Conservation (phyloP, 495 filamentous ascomycete species). For the Extremus antarcticus region DNA sequence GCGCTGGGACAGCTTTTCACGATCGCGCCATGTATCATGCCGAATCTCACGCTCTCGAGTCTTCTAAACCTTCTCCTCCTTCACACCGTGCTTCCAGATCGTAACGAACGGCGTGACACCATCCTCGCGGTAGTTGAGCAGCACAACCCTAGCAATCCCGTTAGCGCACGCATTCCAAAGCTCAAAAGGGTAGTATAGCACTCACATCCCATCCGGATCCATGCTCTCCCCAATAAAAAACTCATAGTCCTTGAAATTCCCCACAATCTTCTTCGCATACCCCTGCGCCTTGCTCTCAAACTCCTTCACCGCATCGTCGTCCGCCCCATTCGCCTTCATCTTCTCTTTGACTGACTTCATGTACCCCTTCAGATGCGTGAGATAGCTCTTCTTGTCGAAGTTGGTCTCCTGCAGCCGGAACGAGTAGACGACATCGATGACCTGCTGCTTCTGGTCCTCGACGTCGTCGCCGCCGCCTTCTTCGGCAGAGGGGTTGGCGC, state of each 20-base stretch:
- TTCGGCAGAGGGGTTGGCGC: slow-evolving; percentile 95
- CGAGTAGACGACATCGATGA: slow-evolving; percentile 89
- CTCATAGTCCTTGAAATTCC: slow-evolving; percentile 88
- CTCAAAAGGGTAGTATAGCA: no score
- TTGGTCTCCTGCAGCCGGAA: slow-evolving; percentile 72
- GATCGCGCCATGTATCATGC: slow-evolving; percentile 1
- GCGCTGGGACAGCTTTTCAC: not conserved
- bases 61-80: slow-evolving; percentile 76
- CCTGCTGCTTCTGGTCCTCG: slow-evolving; percentile 60
- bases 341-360: slow-evolving; percentile 72
- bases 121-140: slow-evolving; percentile 96
- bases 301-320: slow-evolving; percentile 52
- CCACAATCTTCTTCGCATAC: slow-evolving; percentile 67
- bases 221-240: slow-evolving; percentile 85
- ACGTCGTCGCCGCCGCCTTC: slow-evolving; percentile 55
- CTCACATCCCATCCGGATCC: slow-evolving; percentile 84
- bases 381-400: slow-evolving; percentile 79
- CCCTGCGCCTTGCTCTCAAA: slow-evolving; percentile 64
- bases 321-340: slow-evolving; percentile 50
- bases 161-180: no score
- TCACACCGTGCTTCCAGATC: slow-evolving; percentile 93
- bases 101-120: slow-evolving; percentile 80
- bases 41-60: not conserved
- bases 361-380: slow-evolving; percentile 77
- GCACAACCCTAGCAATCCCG: slow-evolving; percentile 55